Percentiles rank a stretch among this genome's conserved stretches.
phyloP scores from a whole-genome alignment of 2,329 filamentous ascomycete genomes.

The Alternaria triticina region DNA sequence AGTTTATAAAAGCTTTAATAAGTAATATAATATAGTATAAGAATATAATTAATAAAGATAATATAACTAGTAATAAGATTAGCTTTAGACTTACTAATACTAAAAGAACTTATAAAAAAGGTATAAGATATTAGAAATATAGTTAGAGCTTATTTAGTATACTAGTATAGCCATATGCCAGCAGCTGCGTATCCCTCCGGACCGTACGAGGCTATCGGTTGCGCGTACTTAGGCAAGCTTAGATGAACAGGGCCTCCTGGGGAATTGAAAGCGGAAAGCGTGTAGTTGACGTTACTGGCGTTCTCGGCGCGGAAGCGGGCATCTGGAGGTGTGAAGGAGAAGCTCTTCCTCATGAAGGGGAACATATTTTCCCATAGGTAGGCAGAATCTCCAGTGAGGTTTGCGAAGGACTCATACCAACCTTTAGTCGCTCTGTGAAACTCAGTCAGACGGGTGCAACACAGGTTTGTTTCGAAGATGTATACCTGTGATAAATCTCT shows the following conservation, averaged over 20 bases:
- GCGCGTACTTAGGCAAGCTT: constrained; percentile 17
- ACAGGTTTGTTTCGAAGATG: not conserved
- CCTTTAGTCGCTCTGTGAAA: constrained; percentile 11
- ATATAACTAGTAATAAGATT: too few species aligned
- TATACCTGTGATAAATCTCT: constrained; percentile 29
- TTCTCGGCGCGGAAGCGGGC: constrained; percentile 7
- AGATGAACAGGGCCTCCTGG: constrained; percentile 13
- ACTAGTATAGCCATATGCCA: not conserved
- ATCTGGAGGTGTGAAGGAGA: constrained; percentile 35
- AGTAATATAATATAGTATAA: too few species aligned
- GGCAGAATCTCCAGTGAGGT: constrained; percentile 30
- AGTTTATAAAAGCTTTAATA: too few species aligned
- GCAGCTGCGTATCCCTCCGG: constrained; percentile 9
- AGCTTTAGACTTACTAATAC: too few species aligned
- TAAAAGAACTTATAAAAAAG: too few species aligned
- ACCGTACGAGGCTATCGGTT: constrained; percentile 10
- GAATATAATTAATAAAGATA: too few species aligned
- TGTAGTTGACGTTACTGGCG: constrained; percentile 8
- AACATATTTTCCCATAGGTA: constrained; percentile 33
- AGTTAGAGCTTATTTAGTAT: too few species aligned
- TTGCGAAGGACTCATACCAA: constrained; percentile 15
- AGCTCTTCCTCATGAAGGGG: constrained; percentile 35
- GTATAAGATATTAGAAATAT: too few species aligned
- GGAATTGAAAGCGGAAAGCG: constrained; percentile 4
- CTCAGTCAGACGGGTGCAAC: not conserved